A percentile compares a stretch with the other conserved stretches of the same genome.
These are phyloP conservation scores for Zasmidium angulare DNA, from an alignment of 2,329 filamentous ascomycete genomes.

Conservation along the genomic window DNA sequence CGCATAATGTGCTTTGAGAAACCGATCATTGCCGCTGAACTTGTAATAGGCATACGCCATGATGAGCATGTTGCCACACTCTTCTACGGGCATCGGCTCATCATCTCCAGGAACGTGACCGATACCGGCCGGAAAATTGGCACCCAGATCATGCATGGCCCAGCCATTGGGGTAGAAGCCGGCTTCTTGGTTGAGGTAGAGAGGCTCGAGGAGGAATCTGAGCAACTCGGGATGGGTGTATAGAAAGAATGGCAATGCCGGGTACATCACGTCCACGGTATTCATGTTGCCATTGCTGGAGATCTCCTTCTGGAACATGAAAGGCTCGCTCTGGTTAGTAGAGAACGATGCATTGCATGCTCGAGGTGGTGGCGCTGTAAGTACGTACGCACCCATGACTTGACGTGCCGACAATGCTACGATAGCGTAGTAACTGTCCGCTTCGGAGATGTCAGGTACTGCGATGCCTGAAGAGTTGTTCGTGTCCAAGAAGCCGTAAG, in stretches of 20 bases:
- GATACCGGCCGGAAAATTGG: constrained; percentile 24
- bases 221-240: constrained; percentile 20
- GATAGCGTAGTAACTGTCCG: constrained; percentile 14
- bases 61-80: constrained; percentile 55
- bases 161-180: constrained; percentile 21
- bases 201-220: constrained; percentile 14
- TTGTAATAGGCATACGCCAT: constrained; percentile 59
- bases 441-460: constrained; percentile 8
- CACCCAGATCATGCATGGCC: constrained; percentile 26
- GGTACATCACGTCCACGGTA: constrained; percentile 33
- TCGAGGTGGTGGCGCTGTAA: constrained; percentile 1
- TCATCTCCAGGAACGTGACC: constrained; percentile 36
- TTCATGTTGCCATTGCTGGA: constrained; percentile 40
- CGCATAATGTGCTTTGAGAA: constrained; percentile 49
- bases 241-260: constrained; percentile 30
- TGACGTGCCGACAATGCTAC: constrained; percentile 14
- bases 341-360: not conserved
- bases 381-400: constrained; percentile 12
- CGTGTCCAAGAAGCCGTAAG: constrained; percentile 6
- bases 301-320: constrained; percentile 57
- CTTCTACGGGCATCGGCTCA: constrained; percentile 48
- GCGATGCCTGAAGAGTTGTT: constrained; percentile 5
- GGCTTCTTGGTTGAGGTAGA: constrained; percentile 23
- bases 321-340: constrained; percentile 6
- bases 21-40: constrained; percentile 47